phyloP scores from a whole-genome alignment of 225 moss, liverwort and hornwort species.

The Polytrichum commune region DNA sequence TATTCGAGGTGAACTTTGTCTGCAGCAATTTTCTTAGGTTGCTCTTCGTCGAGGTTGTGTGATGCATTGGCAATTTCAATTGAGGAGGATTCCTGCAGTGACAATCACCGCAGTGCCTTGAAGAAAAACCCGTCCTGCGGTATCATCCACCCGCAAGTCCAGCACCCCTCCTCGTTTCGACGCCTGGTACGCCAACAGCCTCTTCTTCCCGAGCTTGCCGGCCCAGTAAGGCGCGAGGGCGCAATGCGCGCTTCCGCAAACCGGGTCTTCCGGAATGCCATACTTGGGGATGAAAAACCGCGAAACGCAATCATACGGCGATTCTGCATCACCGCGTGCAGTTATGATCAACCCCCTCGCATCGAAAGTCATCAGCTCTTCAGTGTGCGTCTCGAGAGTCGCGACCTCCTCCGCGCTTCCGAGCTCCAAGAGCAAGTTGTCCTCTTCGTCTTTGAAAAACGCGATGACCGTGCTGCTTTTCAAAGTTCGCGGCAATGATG shows the following conservation, averaged over 20 bases:
- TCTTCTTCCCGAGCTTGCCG: slow-evolving; percentile 35
- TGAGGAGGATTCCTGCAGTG: slow-evolving; percentile 24
- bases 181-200: slow-evolving; percentile 43
- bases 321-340: slow-evolving; percentile 12
- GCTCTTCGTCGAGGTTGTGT: too few relatives aligned
- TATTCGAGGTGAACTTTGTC: too few relatives aligned
- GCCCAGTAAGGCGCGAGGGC: slow-evolving; percentile 46
- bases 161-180: slow-evolving; percentile 40
- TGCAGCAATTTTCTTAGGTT: too few relatives aligned
- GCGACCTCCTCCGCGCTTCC: slow-evolving; percentile 23
- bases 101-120: slow-evolving; percentile 30
- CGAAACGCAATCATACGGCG: slow-evolving; percentile 43
- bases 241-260: slow-evolving; percentile 52
- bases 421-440: slow-evolving; percentile 40
- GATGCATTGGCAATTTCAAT: background rate
- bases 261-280: slow-evolving; percentile 39
- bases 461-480: slow-evolving; percentile 12
- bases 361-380: slow-evolving; percentile 24
- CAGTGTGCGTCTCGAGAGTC: slow-evolving; percentile 17
- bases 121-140: slow-evolving; percentile 12
- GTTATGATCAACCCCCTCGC: slow-evolving; percentile 29
- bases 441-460: slow-evolving; percentile 8
- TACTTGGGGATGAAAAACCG: slow-evolving; percentile 39
- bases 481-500: slow-evolving; percentile 21
- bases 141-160: slow-evolving; percentile 26